Evolutionary conservation across 176 grass and related monocot species (phyloP).

Genomic region (Carex cristatella): DNA sequence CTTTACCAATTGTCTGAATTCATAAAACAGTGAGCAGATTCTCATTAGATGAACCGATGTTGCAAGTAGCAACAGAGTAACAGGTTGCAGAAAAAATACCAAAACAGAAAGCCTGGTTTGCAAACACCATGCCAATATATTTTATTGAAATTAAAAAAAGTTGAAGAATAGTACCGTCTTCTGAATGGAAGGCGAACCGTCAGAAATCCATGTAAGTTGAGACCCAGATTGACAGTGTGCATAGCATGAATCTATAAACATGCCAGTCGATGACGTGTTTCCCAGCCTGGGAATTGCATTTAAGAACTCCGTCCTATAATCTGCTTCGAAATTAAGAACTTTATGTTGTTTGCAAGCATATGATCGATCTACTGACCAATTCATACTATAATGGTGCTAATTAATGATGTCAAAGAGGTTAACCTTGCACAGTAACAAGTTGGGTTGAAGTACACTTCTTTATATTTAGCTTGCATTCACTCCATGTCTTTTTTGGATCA

Average conservation of each 20-base stretch:
- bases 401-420: neutral
- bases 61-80: neutral
- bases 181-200: slow-evolving; percentile 47
- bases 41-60: neutral
- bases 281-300: slow-evolving; percentile 39
- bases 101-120: neutral
- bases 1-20: slow-evolving; percentile 73
- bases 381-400: neutral
- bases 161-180: slow-evolving; percentile 44
- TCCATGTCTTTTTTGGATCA: slow-evolving; percentile 58
- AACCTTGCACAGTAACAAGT: slow-evolving; percentile 63
- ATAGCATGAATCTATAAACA: slow-evolving; percentile 86
- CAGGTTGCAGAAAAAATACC: neutral
- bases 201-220: slow-evolving; percentile 50
- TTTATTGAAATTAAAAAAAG: neutral
- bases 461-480: slow-evolving; percentile 64
- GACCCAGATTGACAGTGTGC: slow-evolving; percentile 81
- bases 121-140: neutral
- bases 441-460: slow-evolving; percentile 56
- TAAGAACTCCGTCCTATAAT: slow-evolving; percentile 64
- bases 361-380: neutral
- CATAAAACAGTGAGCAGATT: neutral
- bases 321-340: slow-evolving; percentile 24
- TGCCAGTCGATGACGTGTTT: slow-evolving; percentile 39
- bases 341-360: neutral